phyloP scores from a whole-genome alignment of 371 early-diverging fungal genomes.

The Mortierella sp. region DNA sequence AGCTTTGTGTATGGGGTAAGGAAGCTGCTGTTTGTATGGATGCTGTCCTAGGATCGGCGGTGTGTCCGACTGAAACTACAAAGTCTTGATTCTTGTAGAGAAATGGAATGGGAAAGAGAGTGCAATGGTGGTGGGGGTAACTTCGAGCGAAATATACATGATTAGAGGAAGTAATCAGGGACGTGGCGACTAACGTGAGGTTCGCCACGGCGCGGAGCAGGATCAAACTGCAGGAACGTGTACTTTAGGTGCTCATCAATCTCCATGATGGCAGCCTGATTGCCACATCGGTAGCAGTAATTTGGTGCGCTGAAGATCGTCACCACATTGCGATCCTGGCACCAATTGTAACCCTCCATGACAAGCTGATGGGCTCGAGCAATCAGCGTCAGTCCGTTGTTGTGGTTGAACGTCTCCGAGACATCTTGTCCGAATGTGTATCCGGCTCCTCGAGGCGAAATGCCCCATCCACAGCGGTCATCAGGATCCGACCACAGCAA shows the following conservation, averaged over 20 bases:
- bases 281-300: constrained; percentile 99
- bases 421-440: constrained; percentile 98
- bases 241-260: constrained; percentile 97
- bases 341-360: constrained; percentile 99
- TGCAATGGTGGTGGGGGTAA: constrained; percentile 7
- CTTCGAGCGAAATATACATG: constrained; percentile 15
- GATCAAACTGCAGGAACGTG: constrained; percentile 97
- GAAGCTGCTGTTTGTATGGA: no score
- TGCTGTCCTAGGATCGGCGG: no score
- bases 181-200: constrained; percentile 97
- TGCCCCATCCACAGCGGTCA: constrained; percentile 98
- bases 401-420: constrained; percentile 94
- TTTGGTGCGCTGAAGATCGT: constrained; percentile 99
- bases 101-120: neutral
- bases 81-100: neutral
- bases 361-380: constrained; percentile 99
- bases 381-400: constrained; percentile 97
- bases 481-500: constrained; percentile 96
- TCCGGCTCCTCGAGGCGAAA: constrained; percentile 98
- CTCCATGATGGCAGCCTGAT: constrained; percentile 98
- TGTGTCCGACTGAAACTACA: no score
- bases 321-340: constrained; percentile 97
- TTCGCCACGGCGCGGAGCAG: constrained; percentile 97
- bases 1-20: no score
- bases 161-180: constrained; percentile 98